These are phyloP conservation scores for Botrytis squamosa DNA, from an alignment of 2,329 filamentous ascomycete genomes.

Conservation along the genomic window DNA sequence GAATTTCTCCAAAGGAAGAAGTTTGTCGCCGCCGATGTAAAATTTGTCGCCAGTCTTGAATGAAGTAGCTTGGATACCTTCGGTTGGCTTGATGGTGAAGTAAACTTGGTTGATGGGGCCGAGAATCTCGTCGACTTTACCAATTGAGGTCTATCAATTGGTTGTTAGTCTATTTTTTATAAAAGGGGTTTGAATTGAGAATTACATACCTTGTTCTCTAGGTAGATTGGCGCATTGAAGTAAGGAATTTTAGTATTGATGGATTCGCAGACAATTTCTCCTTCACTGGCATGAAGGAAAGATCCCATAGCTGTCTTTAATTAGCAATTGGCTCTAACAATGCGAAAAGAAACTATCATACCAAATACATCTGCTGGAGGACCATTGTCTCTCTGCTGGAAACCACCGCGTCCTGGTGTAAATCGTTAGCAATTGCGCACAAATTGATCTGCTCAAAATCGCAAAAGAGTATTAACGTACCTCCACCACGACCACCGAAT, in stretches of 20 bases:
- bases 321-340: constrained; percentile 26
- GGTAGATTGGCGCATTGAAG: constrained; percentile 98
- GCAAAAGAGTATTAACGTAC: constrained; percentile 37
- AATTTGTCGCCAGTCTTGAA: constrained; percentile 98
- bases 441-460: constrained; percentile 17
- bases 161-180: background rate
- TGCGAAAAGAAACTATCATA: constrained; percentile 37
- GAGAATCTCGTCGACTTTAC: constrained; percentile 97
- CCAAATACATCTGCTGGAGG: constrained; percentile 61
- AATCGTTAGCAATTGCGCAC: constrained; percentile 26
- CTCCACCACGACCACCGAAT: constrained; percentile 48
- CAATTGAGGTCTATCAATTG: constrained; percentile 67
- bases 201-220: constrained; percentile 82
- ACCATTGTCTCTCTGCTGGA: constrained; percentile 58
- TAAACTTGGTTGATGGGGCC: constrained; percentile 97
- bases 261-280: constrained; percentile 96
- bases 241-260: constrained; percentile 95
- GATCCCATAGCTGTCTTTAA: constrained; percentile 74
- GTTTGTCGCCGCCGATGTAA: constrained; percentile 92
- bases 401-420: constrained; percentile 58
- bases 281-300: constrained; percentile 92
- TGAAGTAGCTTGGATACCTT: constrained; percentile 89
- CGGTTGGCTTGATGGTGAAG: constrained; percentile 96
- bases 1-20: constrained; percentile 93
- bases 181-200: no score